Conservation (phyloP, 768 basidiomycete genomes). For the Boletus rufocinnamomeus region DNA sequence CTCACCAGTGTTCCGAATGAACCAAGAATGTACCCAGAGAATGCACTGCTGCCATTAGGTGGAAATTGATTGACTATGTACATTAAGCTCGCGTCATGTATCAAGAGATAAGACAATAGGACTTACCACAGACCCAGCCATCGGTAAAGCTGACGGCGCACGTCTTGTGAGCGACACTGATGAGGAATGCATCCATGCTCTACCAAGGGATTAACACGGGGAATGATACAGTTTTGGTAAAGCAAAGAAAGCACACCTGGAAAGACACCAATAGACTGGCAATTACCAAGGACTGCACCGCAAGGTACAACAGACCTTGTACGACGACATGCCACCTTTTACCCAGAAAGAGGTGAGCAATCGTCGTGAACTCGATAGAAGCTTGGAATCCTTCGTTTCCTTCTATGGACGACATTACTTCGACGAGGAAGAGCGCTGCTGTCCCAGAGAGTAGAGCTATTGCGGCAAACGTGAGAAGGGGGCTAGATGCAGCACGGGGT, state of each 20-base stretch:
- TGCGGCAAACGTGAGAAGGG: conserved; percentile 17
- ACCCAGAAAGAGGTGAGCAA: conserved; percentile 29
- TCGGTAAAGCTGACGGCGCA: conserved; percentile 27
- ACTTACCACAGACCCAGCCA: conserved; percentile 27
- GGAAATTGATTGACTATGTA: conserved; percentile 15
- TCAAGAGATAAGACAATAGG: conserved; percentile 1
- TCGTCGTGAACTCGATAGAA: conserved; percentile 29
- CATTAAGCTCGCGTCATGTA: not conserved
- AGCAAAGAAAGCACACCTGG: conserved; percentile 14
- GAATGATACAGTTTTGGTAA: not conserved
- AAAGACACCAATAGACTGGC: conserved; percentile 29
- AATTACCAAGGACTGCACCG: conserved; percentile 25
- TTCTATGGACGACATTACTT: conserved; percentile 30
- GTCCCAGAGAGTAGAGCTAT: conserved; percentile 25
- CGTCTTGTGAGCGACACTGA: conserved; percentile 28
- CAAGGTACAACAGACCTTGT: conserved; percentile 23
- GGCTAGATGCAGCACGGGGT: conserved; percentile 7
- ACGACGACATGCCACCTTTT: conserved; percentile 27
- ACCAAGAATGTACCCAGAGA: conserved; percentile 26
- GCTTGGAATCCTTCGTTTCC: conserved; percentile 27
- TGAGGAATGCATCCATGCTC: conserved; percentile 29
- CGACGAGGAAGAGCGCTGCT: conserved; percentile 23
- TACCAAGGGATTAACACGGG: not conserved
- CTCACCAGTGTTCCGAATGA: conserved; percentile 27
- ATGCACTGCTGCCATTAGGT: conserved; percentile 12